phyloP scores from a whole-genome alignment of 495 filamentous ascomycete genomes.

The Hapsidospora chrysogenum region DNA sequence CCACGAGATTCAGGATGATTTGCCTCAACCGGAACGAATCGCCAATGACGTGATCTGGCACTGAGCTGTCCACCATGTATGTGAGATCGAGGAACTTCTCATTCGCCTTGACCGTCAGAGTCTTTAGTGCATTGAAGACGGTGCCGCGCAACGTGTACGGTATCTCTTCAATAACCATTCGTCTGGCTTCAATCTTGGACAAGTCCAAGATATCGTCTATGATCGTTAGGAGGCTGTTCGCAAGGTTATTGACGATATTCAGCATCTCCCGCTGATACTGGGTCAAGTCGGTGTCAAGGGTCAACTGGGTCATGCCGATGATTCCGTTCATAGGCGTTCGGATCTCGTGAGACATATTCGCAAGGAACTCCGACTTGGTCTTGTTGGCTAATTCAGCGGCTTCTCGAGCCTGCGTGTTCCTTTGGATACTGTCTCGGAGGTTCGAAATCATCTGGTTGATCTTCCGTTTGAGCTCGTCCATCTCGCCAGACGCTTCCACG shows the following conservation, averaged over 20 bases:
- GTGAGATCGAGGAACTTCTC: constrained; percentile 90
- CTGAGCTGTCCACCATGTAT: constrained; percentile 83
- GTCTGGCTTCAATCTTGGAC: constrained; percentile 96
- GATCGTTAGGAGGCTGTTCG: constrained; percentile 92
- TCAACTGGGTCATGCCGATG: constrained; percentile 93
- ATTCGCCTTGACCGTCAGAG: constrained; percentile 90
- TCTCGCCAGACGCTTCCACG: constrained; percentile 96
- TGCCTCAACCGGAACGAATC: constrained; percentile 95
- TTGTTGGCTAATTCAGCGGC: constrained; percentile 94
- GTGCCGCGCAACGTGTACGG: constrained; percentile 90
- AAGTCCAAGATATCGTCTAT: constrained; percentile 99
- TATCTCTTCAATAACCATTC: constrained; percentile 99
- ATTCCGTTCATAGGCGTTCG: constrained; percentile 83
- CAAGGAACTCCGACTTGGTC: constrained; percentile 96
- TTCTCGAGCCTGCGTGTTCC: constrained; percentile 92
- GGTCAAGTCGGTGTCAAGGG: constrained; percentile 86
- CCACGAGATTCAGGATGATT: constrained; percentile 74
- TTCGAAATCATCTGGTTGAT: constrained; percentile 99
- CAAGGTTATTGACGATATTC: constrained; percentile 95
- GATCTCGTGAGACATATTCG: constrained; percentile 99
- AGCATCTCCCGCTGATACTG: constrained; percentile 96
- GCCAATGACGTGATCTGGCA: constrained; percentile 91
- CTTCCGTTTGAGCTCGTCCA: constrained; percentile 98
- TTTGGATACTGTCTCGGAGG: constrained; percentile 87
- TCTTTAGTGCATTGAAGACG: constrained; percentile 96